Conservation (phyloP, 129 eudicot species). For the Solidago caesia region DNA sequence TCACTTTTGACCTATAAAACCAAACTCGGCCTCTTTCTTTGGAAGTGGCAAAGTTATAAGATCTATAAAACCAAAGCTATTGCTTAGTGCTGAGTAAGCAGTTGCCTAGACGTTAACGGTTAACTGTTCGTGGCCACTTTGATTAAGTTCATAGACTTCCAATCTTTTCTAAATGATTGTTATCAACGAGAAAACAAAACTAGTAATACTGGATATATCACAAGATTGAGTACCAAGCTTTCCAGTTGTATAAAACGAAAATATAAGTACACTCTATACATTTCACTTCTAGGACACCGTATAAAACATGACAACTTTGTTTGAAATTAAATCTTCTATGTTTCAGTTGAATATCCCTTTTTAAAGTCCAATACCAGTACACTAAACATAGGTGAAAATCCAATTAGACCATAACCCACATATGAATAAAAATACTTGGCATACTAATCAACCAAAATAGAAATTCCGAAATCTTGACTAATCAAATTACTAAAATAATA, state of each 20-base stretch:
- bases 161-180: neutral
- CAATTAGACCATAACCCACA: neutral
- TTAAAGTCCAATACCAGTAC: neutral
- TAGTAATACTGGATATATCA: neutral
- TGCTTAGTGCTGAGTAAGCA: neutral
- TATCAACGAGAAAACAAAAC: neutral
- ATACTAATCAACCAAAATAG: neutral
- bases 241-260: neutral
- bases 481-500: too few relatives aligned
- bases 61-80: neutral
- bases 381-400: neutral
- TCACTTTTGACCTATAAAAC: neutral
- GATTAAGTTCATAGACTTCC: neutral
- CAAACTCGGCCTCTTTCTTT: neutral
- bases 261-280: neutral
- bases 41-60: neutral
- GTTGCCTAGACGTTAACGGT: neutral
- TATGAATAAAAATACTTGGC: too few relatives aligned
- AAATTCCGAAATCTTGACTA: neutral
- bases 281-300: neutral
- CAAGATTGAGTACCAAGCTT: neutral
- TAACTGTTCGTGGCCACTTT: neutral
- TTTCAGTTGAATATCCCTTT: neutral
- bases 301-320: neutral
- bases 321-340: neutral